Percentiles rank a stretch among this genome's conserved stretches.
phyloP scores from a whole-genome alignment of 306 rosid species.

The Vigna reflexopilosa region DNA sequence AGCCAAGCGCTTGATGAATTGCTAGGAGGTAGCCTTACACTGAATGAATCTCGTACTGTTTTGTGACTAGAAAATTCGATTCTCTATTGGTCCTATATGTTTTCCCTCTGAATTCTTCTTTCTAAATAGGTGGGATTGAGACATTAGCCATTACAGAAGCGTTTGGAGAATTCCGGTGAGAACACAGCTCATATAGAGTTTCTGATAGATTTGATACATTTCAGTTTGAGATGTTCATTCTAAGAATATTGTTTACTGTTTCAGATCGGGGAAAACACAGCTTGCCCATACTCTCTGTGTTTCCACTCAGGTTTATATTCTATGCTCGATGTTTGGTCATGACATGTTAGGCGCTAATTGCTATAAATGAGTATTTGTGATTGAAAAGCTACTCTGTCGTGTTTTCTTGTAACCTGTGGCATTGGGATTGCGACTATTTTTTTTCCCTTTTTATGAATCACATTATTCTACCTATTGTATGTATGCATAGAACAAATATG shows the following conservation, averaged over 20 bases:
- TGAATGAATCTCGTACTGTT: conserved; percentile 12
- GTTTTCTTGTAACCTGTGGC: conserved; percentile 1
- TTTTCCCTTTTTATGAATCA: not conserved
- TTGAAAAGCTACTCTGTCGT: not conserved
- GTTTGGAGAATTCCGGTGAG: conserved; percentile 94
- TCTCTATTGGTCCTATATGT: not conserved
- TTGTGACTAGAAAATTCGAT: conserved; percentile 5
- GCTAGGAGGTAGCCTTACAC: conserved; percentile 76
- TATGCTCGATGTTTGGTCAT: conserved; percentile 10
- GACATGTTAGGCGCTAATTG: conserved; percentile 26
- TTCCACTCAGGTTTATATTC: conserved; percentile 79
- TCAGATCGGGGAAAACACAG: conserved; percentile 96
- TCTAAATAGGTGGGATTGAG: conserved; percentile 83
- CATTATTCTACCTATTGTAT: conserved; percentile 23
- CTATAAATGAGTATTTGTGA: not conserved
- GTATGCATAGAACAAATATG: not conserved
- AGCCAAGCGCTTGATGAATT: conserved; percentile 97
- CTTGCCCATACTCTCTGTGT: conserved; percentile 98
- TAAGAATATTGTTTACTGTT: conserved; percentile 33
- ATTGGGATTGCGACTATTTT: not conserved
- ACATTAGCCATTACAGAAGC: conserved; percentile 93
- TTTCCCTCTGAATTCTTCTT: not conserved
- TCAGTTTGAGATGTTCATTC: conserved; percentile 27
- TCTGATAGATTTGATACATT: not conserved
- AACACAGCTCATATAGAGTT: conserved; percentile 17